A percentile compares a stretch with the other conserved stretches of the same genome.
Conservation (phyloP, 2,329 filamentous ascomycete genomes). For the Cordyceps tenuipes region DNA sequence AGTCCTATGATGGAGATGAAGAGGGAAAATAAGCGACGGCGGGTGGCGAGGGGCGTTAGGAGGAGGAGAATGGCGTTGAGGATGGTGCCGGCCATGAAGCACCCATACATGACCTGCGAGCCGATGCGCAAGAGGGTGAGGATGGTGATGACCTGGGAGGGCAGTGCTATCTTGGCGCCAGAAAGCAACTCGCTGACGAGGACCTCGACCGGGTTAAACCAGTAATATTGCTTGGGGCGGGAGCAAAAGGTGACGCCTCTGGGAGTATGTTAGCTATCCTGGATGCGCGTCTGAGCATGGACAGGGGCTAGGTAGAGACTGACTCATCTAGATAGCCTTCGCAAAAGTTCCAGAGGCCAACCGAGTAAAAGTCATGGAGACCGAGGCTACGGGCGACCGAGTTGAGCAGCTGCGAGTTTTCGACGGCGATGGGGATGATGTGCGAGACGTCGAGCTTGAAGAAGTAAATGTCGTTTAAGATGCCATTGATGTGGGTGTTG, state of each 20-base stretch:
- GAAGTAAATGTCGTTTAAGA: conserved; percentile 69
- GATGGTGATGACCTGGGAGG: conserved; percentile 62
- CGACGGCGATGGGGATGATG: conserved; percentile 65
- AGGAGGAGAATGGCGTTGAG: conserved; percentile 68
- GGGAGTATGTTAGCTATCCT: not conserved
- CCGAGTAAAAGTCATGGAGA: conserved; percentile 88
- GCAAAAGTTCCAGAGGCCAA: conserved; percentile 87
- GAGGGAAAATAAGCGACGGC: conserved; percentile 54
- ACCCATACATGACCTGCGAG: conserved; percentile 80
- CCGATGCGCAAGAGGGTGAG: conserved; percentile 65
- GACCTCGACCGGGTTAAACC: conserved; percentile 85
- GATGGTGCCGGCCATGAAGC: conserved; percentile 66
- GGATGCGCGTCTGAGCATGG: not conserved
- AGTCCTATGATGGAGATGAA: conserved; percentile 61
- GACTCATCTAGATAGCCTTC: conserved; percentile 67
- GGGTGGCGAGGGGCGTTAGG: conserved; percentile 47
- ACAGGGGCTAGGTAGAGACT: conserved; percentile 16
- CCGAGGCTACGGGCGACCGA: conserved; percentile 79
- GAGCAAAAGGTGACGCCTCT: conserved; percentile 72
- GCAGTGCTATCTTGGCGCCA: conserved; percentile 75
- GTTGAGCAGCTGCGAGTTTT: conserved; percentile 70
- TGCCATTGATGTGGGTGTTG: conserved; percentile 54
- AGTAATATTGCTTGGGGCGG: conserved; percentile 61
- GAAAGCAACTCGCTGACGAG: conserved; percentile 70
- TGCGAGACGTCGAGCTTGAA: conserved; percentile 75